These are phyloP conservation scores for Oryza punctata DNA, from an alignment of 176 grass and related monocot genomes.

Conservation along the genomic window DNA sequence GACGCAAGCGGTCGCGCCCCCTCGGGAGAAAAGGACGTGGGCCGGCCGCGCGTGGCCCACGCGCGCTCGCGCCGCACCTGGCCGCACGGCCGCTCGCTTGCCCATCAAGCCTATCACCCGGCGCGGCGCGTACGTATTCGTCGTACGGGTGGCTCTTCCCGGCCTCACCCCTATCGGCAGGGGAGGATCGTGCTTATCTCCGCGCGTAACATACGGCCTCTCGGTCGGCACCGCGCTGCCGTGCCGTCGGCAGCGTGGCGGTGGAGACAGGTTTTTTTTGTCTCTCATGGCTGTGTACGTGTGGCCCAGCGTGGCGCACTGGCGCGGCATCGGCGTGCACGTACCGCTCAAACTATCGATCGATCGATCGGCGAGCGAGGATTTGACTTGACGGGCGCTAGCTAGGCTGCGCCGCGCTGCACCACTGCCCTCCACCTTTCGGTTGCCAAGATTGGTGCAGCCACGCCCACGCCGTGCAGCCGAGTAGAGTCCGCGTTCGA, in stretches of 20 bases:
- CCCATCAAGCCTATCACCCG: background rate
- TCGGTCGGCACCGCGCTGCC: background rate
- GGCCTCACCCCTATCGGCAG: no score
- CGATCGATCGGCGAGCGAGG: background rate
- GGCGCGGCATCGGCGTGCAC: no score
- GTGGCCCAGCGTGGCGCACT: background rate
- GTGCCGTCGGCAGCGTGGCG: background rate
- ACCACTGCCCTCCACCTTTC: no score
- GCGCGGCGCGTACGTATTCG: no score
- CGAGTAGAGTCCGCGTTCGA: background rate
- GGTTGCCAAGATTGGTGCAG: no score
- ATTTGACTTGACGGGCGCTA: no score
- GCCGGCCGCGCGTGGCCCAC: background rate
- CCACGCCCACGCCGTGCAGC: background rate
- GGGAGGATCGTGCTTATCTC: background rate
- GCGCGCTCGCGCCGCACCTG: background rate
- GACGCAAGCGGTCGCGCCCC: background rate
- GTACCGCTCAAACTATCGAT: no score
- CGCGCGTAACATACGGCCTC: no score
- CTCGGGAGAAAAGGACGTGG: no score
- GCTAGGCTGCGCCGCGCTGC: no score
- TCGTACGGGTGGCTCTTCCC: no score
- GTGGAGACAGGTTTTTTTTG: background rate
- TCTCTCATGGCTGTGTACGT: background rate
- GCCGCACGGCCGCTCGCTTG: background rate